phyloP scores from a whole-genome alignment of 805 yeast species.

The Starmerella sirachaensis region DNA sequence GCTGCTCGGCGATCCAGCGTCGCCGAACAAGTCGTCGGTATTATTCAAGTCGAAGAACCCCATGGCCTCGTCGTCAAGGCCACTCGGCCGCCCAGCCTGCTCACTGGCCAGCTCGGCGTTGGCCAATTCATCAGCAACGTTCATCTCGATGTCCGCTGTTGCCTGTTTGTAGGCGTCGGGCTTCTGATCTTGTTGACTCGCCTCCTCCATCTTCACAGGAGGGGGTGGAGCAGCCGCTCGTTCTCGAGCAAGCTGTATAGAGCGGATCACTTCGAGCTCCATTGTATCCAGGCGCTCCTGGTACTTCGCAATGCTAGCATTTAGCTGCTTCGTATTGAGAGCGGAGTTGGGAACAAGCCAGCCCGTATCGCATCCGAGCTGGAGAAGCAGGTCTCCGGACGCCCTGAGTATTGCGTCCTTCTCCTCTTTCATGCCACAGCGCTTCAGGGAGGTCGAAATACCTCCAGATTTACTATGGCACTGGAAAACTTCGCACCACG shows the following conservation, averaged over 20 bases:
- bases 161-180: not conserved
- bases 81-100: slow-evolving; percentile 1
- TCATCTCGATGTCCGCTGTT: not conserved
- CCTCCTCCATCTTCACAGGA: slow-evolving; percentile 1
- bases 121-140: too few species aligned
- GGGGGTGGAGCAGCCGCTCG: not conserved
- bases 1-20: not conserved
- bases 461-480: not conserved
- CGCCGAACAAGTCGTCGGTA: slow-evolving; percentile 8
- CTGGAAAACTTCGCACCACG: not conserved
- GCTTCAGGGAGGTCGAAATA: not conserved
- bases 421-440: slow-evolving; percentile 5
- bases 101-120: not conserved
- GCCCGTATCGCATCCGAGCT: slow-evolving; percentile 21
- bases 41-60: slow-evolving; percentile 4
- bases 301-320: slow-evolving; percentile 10
- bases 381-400: slow-evolving; percentile 21
- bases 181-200: not conserved
- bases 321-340: slow-evolving; percentile 16
- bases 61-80: slow-evolving; percentile 6
- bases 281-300: slow-evolving; percentile 30
- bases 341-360: slow-evolving; percentile 21
- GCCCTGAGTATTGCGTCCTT: slow-evolving; percentile 16
- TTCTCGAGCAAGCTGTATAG: slow-evolving; percentile 4
- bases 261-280: slow-evolving; percentile 14